Base-by-base conservation (phyloP, 352 stramenopile genomes). In the Sclerospora graminicola region DNA sequence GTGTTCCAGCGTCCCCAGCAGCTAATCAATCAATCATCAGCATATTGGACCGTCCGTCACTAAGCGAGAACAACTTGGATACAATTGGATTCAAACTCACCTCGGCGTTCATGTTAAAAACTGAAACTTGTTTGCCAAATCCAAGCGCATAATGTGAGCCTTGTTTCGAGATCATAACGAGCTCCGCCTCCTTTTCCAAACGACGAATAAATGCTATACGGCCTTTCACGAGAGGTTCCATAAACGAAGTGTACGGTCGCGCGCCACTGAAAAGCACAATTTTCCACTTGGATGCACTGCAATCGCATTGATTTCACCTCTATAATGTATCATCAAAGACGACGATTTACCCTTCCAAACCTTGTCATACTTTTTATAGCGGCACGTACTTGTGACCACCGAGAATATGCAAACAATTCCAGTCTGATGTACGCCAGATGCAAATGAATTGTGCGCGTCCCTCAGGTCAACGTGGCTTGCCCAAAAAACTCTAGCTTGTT, bases 141-240 rank as follows among this genome's bases (percentile, higher is more conserved):
- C 70, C 63, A 4, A 89, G 58, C 9, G 61, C 65, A 41, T 89
- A 92, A 38, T 77, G 70, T 9, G 69, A 64, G 24, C 81, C 81
- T 14, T 76, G 77, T 30, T 82, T 71, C 16, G 78, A 90, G 45
- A 89, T 81, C 45, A 82, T 68, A 19, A 90, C 78, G 14, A 82
- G 46, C 19, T 73, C 64, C 8, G 82, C 75, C 48, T 92, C 78
- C 34, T 87, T 82, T 45, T 92, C 82, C 1, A 94, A 60, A 15
- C 82, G 76, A 21, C 80, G 76, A 45, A 93, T 93, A 59, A 84
- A 93, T 8, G 78, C 78, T n/a, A 84, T 87, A 32, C 82, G 79
- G 15, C 84, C 84, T 36, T 92, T 92, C 20, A 94, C 76, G 2
- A 95, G n/a, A n/a, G 52, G 60, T 95, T 93, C 84, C 84, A 95